Percentiles rank a stretch among this genome's conserved stretches.
These are phyloP conservation scores for Hydrangea macrophylla DNA, from an alignment of 148 eudicot genomes.

Conservation along the genomic window DNA sequence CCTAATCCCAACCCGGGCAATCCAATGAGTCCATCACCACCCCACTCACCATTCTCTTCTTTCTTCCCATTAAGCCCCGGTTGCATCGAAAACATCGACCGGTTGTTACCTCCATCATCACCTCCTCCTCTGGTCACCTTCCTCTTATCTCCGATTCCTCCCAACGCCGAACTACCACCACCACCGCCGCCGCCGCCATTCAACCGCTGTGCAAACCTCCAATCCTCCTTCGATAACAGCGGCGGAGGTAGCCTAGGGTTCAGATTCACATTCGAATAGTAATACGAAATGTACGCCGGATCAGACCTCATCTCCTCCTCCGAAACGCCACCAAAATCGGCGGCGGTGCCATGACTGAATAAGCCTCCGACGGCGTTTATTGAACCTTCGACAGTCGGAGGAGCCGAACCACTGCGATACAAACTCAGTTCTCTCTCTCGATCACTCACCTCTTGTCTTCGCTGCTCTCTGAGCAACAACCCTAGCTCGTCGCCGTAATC, in stretches of 20 bases:
- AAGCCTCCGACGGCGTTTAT: conserved; percentile 48
- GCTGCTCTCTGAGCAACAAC: conserved; percentile 37
- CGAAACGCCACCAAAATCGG: conserved; percentile 18
- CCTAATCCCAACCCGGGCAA: conserved; percentile 78
- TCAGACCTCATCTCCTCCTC: conserved; percentile 66
- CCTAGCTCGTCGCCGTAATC: conserved; percentile 57
- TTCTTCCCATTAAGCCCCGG: conserved; percentile 25
- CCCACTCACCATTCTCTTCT: conserved; percentile 55
- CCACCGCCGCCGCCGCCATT: conserved; percentile 24
- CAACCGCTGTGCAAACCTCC: conserved; percentile 57
- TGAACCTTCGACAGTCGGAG: conserved; percentile 72
- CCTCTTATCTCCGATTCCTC: conserved; percentile 65
- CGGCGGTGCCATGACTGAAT: conserved; percentile 23
- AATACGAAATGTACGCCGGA: conserved; percentile 61
- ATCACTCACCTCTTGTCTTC: conserved; percentile 34
- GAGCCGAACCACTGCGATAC: conserved; percentile 75
- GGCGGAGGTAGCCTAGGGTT: conserved; percentile 75
- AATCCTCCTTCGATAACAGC: conserved; percentile 60
- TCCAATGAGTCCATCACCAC: conserved; percentile 65
- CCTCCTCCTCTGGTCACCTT: conserved; percentile 23
- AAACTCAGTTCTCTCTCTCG: conserved; percentile 42
- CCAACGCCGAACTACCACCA: conserved; percentile 35
- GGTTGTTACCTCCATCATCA: conserved; percentile 10
- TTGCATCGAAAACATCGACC: conserved; percentile 28
- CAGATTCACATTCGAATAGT: conserved; percentile 54